Percentiles rank a stretch among this genome's conserved stretches.
Evolutionary conservation across 192 early-diverging fungal genomes (phyloP).

Genomic region (Lobosporangium transversale): DNA sequence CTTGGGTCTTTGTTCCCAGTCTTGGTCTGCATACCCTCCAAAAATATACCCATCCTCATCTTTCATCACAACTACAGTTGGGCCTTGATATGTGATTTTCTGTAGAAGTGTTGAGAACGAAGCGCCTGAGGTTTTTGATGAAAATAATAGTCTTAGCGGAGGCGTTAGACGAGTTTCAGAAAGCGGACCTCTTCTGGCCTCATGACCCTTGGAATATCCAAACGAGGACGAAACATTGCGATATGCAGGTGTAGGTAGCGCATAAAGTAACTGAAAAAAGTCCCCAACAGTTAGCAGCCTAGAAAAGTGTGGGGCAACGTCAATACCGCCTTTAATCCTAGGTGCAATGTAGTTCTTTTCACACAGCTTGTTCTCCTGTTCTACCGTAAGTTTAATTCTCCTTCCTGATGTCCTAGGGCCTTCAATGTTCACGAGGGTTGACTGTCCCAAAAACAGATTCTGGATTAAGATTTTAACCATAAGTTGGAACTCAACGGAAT

Average conservation of each 20-base stretch:
- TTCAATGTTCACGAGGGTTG: not conserved
- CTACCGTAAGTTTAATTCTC: slow-evolving; percentile 16
- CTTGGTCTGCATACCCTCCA: slow-evolving; percentile 72
- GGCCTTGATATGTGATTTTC: slow-evolving; percentile 55
- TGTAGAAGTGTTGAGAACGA: slow-evolving; percentile 62
- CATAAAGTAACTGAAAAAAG: slow-evolving; percentile 54
- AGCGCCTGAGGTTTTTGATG: slow-evolving; percentile 57
- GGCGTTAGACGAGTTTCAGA: slow-evolving; percentile 23
- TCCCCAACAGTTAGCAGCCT: slow-evolving; percentile 47
- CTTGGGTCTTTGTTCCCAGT: slow-evolving; percentile 64
- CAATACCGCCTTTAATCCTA: slow-evolving; percentile 36
- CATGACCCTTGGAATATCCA: slow-evolving; percentile 16
- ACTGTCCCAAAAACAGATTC: slow-evolving; percentile 36
- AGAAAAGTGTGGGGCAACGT: slow-evolving; percentile 40
- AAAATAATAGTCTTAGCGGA: slow-evolving; percentile 54
- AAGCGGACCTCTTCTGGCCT: not conserved
- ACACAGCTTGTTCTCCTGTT: slow-evolving; percentile 33
- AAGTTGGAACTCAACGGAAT: slow-evolving; percentile 45
- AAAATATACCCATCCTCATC: slow-evolving; percentile 68
- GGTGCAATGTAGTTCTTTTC: slow-evolving; percentile 46
- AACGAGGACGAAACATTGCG: slow-evolving; percentile 5
- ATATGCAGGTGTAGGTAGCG: slow-evolving; percentile 32
- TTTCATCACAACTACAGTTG: slow-evolving; percentile 60
- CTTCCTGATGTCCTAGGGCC: not conserved
- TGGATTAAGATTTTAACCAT: slow-evolving; percentile 44